Percentiles rank a stretch among this genome's conserved stretches.
Conservation (phyloP, 2,329 filamentous ascomycete genomes). For the Neobulgaria alba region DNA sequence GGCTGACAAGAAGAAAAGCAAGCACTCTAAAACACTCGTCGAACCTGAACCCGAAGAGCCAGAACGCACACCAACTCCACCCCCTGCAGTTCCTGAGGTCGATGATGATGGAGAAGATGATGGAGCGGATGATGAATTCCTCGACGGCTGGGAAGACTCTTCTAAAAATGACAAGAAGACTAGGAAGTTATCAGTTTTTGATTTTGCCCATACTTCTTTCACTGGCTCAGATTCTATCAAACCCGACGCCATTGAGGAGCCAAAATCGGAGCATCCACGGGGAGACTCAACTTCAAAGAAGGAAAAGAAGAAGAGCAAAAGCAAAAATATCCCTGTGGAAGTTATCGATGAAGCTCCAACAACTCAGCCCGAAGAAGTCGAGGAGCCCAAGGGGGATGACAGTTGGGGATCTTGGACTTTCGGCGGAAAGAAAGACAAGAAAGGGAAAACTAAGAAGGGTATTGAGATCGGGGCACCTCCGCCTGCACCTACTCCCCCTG, state of each 20-base stretch:
- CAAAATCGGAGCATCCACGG: conserved; percentile 34
- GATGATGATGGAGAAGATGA: conserved; percentile 26
- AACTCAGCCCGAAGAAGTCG: conserved; percentile 32
- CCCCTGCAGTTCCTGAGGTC: conserved; percentile 27
- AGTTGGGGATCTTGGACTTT: conserved; percentile 33
- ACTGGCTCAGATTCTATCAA: conserved; percentile 28
- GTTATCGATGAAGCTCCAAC: conserved; percentile 35
- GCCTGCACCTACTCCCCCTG: conserved; percentile 40
- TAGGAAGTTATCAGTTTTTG: conserved; percentile 13
- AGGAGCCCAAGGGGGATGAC: conserved; percentile 36
- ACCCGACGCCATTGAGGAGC: conserved; percentile 41
- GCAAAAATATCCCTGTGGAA: conserved; percentile 41
- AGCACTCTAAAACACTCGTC: conserved; percentile 23
- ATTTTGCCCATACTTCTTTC: conserved; percentile 17
- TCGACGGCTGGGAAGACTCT: conserved; percentile 21
- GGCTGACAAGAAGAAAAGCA: conserved; percentile 21
- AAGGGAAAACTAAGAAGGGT: conserved; percentile 33
- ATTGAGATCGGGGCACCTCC: conserved; percentile 38
- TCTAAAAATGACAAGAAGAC: conserved; percentile 27
- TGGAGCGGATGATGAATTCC: conserved; percentile 18
- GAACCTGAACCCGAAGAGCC: conserved; percentile 30
- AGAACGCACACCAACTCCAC: conserved; percentile 23
- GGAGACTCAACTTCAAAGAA: conserved; percentile 21
- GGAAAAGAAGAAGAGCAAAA: conserved; percentile 44
- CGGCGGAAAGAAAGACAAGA: conserved; percentile 28